A percentile compares a stretch with the other conserved stretches of the same genome.
Conservation (phyloP, 176 grass and related monocot species). For the Hordeum marinum region DNA sequence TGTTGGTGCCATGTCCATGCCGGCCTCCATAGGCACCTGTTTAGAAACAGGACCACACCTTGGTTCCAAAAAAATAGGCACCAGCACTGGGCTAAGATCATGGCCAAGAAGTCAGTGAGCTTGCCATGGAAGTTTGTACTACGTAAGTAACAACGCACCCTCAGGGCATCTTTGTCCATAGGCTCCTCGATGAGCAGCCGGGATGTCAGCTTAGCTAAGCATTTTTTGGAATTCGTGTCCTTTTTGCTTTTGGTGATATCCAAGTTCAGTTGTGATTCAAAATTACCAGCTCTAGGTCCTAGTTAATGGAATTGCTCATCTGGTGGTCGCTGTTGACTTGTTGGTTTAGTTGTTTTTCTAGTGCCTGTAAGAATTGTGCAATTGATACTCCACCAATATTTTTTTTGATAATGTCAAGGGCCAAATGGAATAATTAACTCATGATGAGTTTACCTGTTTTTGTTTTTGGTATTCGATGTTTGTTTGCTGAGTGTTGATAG, state of each 20-base stretch:
- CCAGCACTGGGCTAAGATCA: background rate
- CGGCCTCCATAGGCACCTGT: background rate
- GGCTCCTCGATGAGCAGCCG: too few relatives aligned
- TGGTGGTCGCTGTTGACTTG: background rate
- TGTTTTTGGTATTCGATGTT: background rate
- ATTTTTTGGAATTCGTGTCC: background rate
- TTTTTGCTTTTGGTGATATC: background rate
- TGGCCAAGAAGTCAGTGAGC: background rate
- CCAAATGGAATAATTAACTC: background rate
- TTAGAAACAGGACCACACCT: background rate
- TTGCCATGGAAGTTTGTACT: background rate
- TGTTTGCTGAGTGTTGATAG: background rate
- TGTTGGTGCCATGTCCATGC: background rate
- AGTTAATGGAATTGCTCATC: background rate
- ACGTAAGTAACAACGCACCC: background rate
- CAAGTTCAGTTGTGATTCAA: background rate
- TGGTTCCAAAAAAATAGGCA: background rate
- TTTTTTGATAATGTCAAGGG: background rate
- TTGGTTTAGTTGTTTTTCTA: background rate
- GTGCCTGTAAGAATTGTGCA: background rate
- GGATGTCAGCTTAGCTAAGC: background rate
- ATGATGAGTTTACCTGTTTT: background rate
- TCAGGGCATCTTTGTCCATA: background rate
- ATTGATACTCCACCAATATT: background rate
- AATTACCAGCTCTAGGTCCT: background rate